phyloP scores from a whole-genome alignment of 352 stramenopile genomes.

The Blastocystis sp. region DNA sequence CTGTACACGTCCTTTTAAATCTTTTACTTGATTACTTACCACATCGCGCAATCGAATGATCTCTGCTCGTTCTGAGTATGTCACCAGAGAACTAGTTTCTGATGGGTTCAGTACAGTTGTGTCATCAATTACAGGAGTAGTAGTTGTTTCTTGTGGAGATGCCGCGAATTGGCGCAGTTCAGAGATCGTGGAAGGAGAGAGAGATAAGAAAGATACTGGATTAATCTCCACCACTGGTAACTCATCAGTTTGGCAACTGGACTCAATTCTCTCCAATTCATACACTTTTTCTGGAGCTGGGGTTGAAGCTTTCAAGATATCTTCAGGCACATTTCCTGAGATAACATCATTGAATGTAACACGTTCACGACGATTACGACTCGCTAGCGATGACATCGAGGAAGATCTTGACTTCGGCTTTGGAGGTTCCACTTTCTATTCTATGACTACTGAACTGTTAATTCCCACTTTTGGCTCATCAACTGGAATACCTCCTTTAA shows the following conservation, averaged over 20 bases:
- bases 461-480: too few species aligned
- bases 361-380: conserved; percentile 4
- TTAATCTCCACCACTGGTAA: conserved; percentile 39
- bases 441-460: too few species aligned
- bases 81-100: not conserved
- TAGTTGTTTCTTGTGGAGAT: not conserved
- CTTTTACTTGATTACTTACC: not conserved
- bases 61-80: not conserved
- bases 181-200: not conserved
- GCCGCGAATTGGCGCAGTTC: not conserved
- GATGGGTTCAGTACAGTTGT: not conserved
- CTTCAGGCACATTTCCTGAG: conserved; percentile 28
- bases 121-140: not conserved
- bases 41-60: not conserved
- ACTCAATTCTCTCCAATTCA: conserved; percentile 17
- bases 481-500: not conserved
- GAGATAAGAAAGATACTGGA: conserved; percentile 5
- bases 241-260: not conserved
- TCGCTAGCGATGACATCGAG: not conserved
- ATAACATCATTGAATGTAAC: conserved; percentile 46
- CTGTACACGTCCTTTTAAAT: not conserved
- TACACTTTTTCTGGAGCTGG: conserved; percentile 28
- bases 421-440: conserved; percentile 7
- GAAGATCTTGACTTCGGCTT: conserved; percentile 5
- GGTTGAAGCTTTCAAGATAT: not conserved